A percentile compares a stretch with the other conserved stretches of the same genome.
Evolutionary conservation across 1,139 yeast genomes (phyloP).

Genomic region (Candida tetrigidarum): DNA sequence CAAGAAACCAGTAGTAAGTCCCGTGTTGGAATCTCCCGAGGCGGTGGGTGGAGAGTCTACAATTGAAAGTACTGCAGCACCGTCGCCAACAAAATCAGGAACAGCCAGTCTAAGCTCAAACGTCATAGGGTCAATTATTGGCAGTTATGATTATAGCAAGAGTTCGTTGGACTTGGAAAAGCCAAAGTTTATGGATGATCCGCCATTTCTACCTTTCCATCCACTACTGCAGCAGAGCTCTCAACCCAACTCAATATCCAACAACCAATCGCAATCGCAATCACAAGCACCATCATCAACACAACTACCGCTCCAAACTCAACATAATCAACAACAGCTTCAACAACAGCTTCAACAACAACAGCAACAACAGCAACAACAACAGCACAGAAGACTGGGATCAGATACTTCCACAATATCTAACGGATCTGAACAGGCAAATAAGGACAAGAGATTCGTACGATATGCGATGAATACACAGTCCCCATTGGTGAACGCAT

Average conservation of each 20-base stretch:
- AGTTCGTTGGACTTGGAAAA: constrained; percentile 22
- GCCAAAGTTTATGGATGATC: neutral
- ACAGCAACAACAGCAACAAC: neutral
- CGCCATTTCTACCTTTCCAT: constrained; percentile 1
- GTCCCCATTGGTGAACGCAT: constrained; percentile 23
- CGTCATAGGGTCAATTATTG: constrained; percentile 33
- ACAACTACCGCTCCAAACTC: neutral
- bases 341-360: neutral
- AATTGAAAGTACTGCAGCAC: constrained; percentile 9
- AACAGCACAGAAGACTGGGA: constrained; percentile 37
- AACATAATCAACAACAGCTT: neutral
- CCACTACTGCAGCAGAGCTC: constrained; percentile 4
- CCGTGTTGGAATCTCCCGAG: constrained; percentile 18
- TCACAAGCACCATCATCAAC: neutral
- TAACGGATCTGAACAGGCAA: constrained; percentile 32
- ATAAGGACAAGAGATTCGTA: constrained; percentile 45
- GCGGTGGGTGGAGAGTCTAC: constrained; percentile 12
- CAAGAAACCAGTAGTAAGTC: constrained; percentile 14
- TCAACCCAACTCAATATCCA: neutral
- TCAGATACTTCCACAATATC: constrained; percentile 43
- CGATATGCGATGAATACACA: constrained; percentile 51
- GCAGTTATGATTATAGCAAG: constrained; percentile 33
- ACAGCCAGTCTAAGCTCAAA: constrained; percentile 18
- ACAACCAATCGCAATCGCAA: neutral
- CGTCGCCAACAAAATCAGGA: constrained; percentile 17